Evolutionary conservation across 2,329 filamentous ascomycete species (phyloP), one percentile per base, ranked within the genome.

Genomic region (Colletotrichum destructivum): DNA sequence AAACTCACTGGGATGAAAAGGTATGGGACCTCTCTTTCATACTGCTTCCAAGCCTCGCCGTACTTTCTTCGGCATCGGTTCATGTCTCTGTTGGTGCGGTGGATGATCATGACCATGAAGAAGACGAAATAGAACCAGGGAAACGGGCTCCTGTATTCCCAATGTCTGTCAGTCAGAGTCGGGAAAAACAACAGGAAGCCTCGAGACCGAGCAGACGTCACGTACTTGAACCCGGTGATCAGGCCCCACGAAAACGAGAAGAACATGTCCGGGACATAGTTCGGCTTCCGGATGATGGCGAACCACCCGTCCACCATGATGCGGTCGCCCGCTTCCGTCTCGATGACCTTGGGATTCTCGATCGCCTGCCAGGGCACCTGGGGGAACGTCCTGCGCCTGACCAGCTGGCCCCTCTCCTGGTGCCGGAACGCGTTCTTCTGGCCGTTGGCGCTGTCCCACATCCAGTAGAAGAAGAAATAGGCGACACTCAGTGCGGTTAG

Each of bases 71-170:
- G 90, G 82, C 94, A 97, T 74, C 91, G 88, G 78, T 92, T 86
- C 74, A 96, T 94, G 80, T 97, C 94, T 74, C 94, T 88, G 63
- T 84, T 83, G 13, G 93, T 93, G 70, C 94, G 92, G 82, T 97
- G 94, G 3, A 90, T 86, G 78, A 97, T 96, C 94, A 96, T 96
- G 75, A 84, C 84, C 46, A 86, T 85, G 81, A 97, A 97, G 86
- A 97, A 97, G 56, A 94, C 81, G 0, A 94, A 93, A 78, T 97
- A 96, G 82, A 97, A 97, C 94, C 94, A 97, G 0, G 94, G 94
- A 82, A 97, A 96, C 0, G 94, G 93, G 77, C 92, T 94, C 76
- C 80, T 81, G 38, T 5, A 49, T 26, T 3, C 12, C 13, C 1
- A 18, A 4, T 23, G 40, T 12, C 23, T n/a, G n/a, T n/a, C n/a